phyloP scores from a whole-genome alignment of 2,329 filamentous ascomycete species.

The Hyphodiscus sp. region DNA sequence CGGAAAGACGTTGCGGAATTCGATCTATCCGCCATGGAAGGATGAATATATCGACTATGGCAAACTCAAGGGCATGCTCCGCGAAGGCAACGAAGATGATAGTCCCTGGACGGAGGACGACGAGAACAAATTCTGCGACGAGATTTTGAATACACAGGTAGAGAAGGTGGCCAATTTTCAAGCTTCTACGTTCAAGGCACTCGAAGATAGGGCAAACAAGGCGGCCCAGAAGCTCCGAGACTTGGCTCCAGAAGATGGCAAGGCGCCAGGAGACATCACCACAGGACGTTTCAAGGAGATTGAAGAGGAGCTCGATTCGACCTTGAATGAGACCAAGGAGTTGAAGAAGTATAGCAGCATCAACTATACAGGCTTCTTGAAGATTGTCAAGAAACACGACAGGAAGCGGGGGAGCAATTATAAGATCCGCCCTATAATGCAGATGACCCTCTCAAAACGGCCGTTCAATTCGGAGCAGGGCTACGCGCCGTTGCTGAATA shows the following conservation, averaged over 20 bases:
- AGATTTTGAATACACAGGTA: constrained; percentile 88
- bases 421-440: constrained; percentile 83
- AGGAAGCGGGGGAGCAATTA: constrained; percentile 82
- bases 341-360: constrained; percentile 91
- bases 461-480: constrained; percentile 90
- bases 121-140: constrained; percentile 88
- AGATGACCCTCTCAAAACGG: constrained; percentile 78
- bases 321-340: constrained; percentile 87
- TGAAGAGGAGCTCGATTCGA: constrained; percentile 72
- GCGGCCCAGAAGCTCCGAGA: constrained; percentile 70
- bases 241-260: constrained; percentile 59
- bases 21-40: constrained; percentile 82
- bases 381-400: constrained; percentile 99
- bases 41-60: constrained; percentile 92
- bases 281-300: constrained; percentile 60
- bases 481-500: constrained; percentile 83
- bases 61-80: constrained; percentile 83
- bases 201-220: constrained; percentile 48
- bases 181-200: constrained; percentile 59
- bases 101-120: constrained; percentile 86
- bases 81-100: constrained; percentile 59
- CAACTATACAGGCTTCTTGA: constrained; percentile 97
- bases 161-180: constrained; percentile 94
- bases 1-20: constrained; percentile 76
- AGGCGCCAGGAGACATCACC: constrained; percentile 41